Evolutionary conservation across 1,139 yeast genomes (phyloP).

Genomic region (Zygotorulaspora mrakii): DNA sequence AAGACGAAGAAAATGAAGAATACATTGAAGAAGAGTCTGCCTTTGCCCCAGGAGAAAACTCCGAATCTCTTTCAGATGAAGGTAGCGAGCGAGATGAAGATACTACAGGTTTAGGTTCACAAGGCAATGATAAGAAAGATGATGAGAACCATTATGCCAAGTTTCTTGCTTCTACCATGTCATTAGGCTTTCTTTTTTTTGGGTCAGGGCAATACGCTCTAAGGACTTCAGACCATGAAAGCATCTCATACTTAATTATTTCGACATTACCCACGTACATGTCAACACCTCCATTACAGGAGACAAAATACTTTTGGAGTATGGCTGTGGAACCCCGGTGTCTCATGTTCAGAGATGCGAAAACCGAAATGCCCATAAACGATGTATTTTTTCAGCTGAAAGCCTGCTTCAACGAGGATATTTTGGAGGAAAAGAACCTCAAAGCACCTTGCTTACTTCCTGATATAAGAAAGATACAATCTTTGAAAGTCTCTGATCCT

Average conservation of each 20-base stretch:
- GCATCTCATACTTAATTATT: conserved; percentile 51
- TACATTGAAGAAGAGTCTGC: conserved; percentile 7
- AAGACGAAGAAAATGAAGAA: conserved; percentile 9
- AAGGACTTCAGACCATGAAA: conserved; percentile 42
- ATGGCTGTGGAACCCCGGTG: conserved; percentile 80
- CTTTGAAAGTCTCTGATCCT: conserved; percentile 25
- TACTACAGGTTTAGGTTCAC: conserved; percentile 7
- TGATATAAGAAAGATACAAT: conserved; percentile 45
- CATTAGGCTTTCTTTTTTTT: conserved; percentile 80
- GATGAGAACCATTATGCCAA: conserved; percentile 52
- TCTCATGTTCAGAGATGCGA: conserved; percentile 67
- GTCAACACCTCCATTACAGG: conserved; percentile 81
- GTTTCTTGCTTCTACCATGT: conserved; percentile 75
- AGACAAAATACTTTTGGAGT: conserved; percentile 89
- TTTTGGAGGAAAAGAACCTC: conserved; percentile 30
- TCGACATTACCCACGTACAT: conserved; percentile 72
- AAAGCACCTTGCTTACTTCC: conserved; percentile 71
- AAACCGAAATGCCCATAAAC: conserved; percentile 49
- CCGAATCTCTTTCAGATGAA: conserved; percentile 13
- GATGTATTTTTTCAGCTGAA: conserved; percentile 41
- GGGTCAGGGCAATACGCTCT: conserved; percentile 94
- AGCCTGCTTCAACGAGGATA: conserved; percentile 44
- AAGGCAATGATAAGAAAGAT: conserved; percentile 18
- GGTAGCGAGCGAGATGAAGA: conserved; percentile 11
- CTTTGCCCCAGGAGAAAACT: conserved; percentile 5